phyloP scores from a whole-genome alignment of 2,329 filamentous ascomycete species.

The Hymenoscyphus albidus region DNA sequence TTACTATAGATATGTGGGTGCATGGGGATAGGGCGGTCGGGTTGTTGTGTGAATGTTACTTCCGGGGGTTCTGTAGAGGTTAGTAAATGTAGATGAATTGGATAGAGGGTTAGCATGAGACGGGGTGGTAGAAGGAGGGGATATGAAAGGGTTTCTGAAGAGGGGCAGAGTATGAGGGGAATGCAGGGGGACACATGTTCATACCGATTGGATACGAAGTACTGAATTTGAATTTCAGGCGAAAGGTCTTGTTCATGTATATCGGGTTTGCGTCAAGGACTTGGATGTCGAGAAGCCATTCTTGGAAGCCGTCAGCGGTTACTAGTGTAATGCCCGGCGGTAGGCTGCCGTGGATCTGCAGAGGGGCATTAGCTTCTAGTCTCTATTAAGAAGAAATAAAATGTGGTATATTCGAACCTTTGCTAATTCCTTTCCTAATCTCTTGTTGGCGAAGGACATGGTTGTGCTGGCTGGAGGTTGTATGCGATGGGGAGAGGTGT shows the following conservation, averaged over 20 bases:
- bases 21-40: conserved; percentile 73
- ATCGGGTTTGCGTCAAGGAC: conserved; percentile 89
- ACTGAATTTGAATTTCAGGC: conserved; percentile 83
- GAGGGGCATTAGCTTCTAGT: conserved; percentile 5
- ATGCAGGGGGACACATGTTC: conserved; percentile 9
- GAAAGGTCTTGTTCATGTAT: conserved; percentile 74
- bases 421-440: conserved; percentile 55
- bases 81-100: not conserved
- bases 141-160: too few relatives aligned
- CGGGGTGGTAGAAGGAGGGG: not conserved
- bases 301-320: conserved; percentile 74
- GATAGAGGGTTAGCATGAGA: not conserved
- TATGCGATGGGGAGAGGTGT: not conserved
- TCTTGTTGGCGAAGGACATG: conserved; percentile 53
- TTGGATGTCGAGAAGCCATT: conserved; percentile 89
- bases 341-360: conserved; percentile 33
- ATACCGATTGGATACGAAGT: conserved; percentile 85
- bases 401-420: conserved; percentile 43
- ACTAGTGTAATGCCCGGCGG: conserved; percentile 74
- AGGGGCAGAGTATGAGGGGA: too few relatives aligned
- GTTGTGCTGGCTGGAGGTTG: not conserved
- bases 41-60: conserved; percentile 74
- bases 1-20: conserved; percentile 98
- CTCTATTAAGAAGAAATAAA: not conserved
- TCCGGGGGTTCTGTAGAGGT: conserved; percentile 74